These are phyloP conservation scores for Elaeis oleifera DNA, from an alignment of 202 grass and related monocot species.

Conservation along the genomic window DNA sequence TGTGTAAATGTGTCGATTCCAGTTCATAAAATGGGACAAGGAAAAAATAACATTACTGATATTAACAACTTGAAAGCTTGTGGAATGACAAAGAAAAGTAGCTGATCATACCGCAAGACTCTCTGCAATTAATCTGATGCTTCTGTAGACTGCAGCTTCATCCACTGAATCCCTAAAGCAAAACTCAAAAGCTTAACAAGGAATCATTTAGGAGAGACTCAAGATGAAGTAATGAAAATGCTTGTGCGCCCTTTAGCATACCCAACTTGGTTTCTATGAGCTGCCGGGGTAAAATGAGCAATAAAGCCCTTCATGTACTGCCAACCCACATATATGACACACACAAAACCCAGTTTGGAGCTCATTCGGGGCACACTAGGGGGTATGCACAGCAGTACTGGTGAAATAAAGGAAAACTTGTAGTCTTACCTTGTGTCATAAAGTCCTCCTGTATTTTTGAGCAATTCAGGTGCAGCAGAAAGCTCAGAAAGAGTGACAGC, in stretches of 20 bases:
- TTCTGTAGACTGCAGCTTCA: constrained; percentile 54
- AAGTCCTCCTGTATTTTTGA: constrained; percentile 71
- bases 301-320: too few species aligned
- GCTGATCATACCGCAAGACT: constrained; percentile 57
- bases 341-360: too few species aligned
- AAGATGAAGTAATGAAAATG: constrained; percentile 5
- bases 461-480: constrained; percentile 73
- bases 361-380: too few species aligned
- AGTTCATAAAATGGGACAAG: too few species aligned
- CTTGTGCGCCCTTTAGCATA: not conserved
- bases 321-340: too few species aligned
- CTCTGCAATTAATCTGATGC: constrained; percentile 81
- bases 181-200: not conserved
- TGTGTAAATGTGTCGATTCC: too few species aligned
- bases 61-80: too few species aligned
- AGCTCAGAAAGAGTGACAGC: constrained; percentile 85
- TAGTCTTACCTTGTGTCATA: constrained; percentile 56
- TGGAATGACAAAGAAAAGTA: constrained; percentile 12
- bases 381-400: too few species aligned
- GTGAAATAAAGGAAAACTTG: too few species aligned
- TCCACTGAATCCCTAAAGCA: constrained; percentile 65
- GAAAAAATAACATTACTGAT: too few species aligned
- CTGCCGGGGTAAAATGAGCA: too few species aligned
- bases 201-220: constrained; percentile 14
- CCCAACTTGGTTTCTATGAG: too few species aligned